A percentile compares a stretch with the other conserved stretches of the same genome.
These are phyloP conservation scores for Starmerella floris DNA, from an alignment of 805 yeast genomes.

Conservation along the genomic window DNA sequence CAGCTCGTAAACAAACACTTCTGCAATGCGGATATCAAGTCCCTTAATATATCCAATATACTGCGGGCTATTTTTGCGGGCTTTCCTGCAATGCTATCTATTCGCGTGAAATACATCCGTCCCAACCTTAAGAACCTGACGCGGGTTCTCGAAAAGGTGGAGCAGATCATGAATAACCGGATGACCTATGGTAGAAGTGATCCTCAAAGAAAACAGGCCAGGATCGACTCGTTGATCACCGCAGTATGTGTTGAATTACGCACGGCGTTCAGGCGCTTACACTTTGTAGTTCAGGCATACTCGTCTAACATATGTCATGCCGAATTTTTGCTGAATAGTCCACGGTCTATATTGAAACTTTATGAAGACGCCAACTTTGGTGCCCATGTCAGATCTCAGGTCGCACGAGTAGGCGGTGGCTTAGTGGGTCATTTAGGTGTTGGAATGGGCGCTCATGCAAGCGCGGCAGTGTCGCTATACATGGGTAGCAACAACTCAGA, in stretches of 20 bases:
- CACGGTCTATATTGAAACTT: background rate
- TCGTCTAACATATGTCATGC: constrained; percentile 4
- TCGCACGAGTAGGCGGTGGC: background rate
- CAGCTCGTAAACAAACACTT: constrained; percentile 3
- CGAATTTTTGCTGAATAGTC: constrained; percentile 5
- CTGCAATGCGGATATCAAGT: background rate
- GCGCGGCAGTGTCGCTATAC: too few relatives aligned
- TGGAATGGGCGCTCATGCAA: too few relatives aligned
- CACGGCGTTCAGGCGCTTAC: constrained; percentile 1
- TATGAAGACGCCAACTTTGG: constrained; percentile 6
- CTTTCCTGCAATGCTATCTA: constrained; percentile 7
- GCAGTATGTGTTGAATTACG: background rate
- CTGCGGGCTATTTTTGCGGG: constrained; percentile 6
- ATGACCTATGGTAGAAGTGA: background rate
- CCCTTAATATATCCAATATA: background rate
- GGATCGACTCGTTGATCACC: background rate
- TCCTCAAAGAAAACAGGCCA: background rate
- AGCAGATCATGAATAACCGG: background rate
- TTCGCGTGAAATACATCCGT: constrained; percentile 2
- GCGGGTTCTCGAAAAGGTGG: background rate
- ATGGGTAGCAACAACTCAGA: too few relatives aligned
- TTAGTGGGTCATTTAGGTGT: constrained; percentile 1
- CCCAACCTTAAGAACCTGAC: constrained; percentile 1
- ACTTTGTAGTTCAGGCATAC: constrained; percentile 3
- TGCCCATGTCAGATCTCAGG: background rate